Conservation (phyloP, 1,284 basidiomycete genomes). For the Melampsora americana region DNA sequence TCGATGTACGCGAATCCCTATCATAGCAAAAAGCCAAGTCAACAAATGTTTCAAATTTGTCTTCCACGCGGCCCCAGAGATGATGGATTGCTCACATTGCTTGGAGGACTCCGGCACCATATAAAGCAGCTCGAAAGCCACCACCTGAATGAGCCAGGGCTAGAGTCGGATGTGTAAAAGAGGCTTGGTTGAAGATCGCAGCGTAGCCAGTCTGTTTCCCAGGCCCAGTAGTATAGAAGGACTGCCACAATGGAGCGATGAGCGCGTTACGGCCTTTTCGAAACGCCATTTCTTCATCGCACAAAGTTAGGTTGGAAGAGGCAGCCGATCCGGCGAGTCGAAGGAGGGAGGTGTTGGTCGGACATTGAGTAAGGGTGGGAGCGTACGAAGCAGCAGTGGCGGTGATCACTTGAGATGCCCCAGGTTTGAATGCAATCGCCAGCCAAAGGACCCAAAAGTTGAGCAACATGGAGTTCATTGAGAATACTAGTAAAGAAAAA, state of each 20-base stretch:
- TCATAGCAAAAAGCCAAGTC: neutral
- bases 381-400: conserved; percentile 18
- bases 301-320: conserved; percentile 26
- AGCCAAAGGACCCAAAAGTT: no score
- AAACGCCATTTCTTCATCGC: conserved; percentile 2
- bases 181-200: conserved; percentile 2
- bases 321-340: conserved; percentile 22
- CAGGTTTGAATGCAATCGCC: neutral
- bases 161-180: conserved; percentile 12
- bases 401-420: neutral
- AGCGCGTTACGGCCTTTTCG: conserved; percentile 10
- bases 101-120: conserved; percentile 26
- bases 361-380: conserved; percentile 18
- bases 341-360: neutral
- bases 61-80: neutral
- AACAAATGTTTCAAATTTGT: neutral
- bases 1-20: conserved; percentile 22
- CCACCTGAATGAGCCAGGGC: conserved; percentile 32
- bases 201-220: conserved; percentile 29
- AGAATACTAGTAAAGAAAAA: no score
- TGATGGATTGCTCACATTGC: conserved; percentile 8
- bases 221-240: conserved; percentile 23
- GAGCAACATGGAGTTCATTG: no score
- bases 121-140: conserved; percentile 22
- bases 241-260: conserved; percentile 24